Percentiles rank a stretch among this genome's conserved stretches.
Evolutionary conservation across 768 basidiomycete species (phyloP).

Genomic region (Asterophora parasitica): DNA sequence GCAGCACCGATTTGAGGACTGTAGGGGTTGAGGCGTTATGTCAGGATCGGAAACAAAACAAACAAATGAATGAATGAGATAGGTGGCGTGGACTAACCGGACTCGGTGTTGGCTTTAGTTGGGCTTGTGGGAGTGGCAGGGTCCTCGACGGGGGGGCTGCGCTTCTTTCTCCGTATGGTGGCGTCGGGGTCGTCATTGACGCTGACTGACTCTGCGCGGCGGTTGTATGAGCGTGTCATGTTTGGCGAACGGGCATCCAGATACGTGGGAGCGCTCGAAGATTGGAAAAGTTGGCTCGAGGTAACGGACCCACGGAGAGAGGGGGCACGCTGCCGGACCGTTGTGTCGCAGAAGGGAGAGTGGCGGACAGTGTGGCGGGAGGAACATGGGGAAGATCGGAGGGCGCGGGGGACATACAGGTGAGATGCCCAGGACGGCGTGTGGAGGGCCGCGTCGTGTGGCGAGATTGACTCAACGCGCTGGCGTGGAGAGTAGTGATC

Average conservation of each 20-base stretch:
- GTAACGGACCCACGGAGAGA: conserved; percentile 45
- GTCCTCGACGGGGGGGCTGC: conserved; percentile 35
- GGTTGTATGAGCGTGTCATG: conserved; percentile 57
- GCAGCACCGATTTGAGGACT: conserved; percentile 74
- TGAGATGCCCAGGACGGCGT: conserved; percentile 66
- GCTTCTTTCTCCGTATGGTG: conserved; percentile 64
- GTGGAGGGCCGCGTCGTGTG: conserved; percentile 53
- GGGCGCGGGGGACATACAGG: conserved; percentile 51
- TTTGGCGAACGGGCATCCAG: conserved; percentile 42
- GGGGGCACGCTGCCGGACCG: conserved; percentile 36
- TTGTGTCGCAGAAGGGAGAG: conserved; percentile 41
- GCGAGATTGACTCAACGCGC: conserved; percentile 53
- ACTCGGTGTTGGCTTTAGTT: conserved; percentile 38
- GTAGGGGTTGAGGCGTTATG: conserved; percentile 15
- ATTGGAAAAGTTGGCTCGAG: conserved; percentile 54
- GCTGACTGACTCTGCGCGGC: conserved; percentile 62
- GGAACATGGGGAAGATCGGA: conserved; percentile 37
- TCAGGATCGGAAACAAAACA: conserved; percentile 13
- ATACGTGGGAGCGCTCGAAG: conserved; percentile 65
- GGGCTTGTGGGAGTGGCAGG: conserved; percentile 13
- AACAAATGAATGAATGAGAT: background rate
- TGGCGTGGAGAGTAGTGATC: conserved; percentile 37
- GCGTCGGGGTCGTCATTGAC: conserved; percentile 62
- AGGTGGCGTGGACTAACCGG: conserved; percentile 32
- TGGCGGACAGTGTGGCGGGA: conserved; percentile 42